Base-by-base conservation (phyloP, 2,329 filamentous ascomycete genomes). In the Ophiostoma fasciatum region DNA sequence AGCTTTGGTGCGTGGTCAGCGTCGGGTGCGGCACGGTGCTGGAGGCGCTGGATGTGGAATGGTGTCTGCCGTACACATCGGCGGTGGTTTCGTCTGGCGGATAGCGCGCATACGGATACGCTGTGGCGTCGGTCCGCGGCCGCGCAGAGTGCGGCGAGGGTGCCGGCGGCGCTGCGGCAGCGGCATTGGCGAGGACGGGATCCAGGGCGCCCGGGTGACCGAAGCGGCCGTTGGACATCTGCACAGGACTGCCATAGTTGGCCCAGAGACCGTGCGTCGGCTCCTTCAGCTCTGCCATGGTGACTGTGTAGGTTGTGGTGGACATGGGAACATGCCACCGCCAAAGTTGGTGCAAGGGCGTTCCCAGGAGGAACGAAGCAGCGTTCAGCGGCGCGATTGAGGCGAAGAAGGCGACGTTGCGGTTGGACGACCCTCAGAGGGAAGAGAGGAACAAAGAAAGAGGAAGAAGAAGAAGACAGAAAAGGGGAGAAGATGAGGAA, bases 251-350 rank as follows among this genome's bases (percentile, higher is more conserved):
- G 44, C 61, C 63, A 55, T 74, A 74, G 58, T 61, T 68, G 48
- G 67, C 60, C 70, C 70, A 74, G 48, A 74, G 56, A 54, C 61
- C 60, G 55, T 72, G 69, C 52, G 63, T 56, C 50, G 67, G 58
- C 56, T 74, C 70, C 63, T 72, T 72, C 60, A 74, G 54, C 54
- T 74, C 70, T 66, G 70, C 67, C 70, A 74, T 74, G 53, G 63
- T 69, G 52, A 66, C 64, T 60, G 68, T 65, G 56, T 73, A 71
- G 46, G 68, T 68, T 55, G 67, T 66, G 60, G 68, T 68, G 62
- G 69, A 71, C 67, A 73, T 73, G 64, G 58, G 65, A 61, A 52
- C 66, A 68, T 70, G 51, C 60, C 62, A 51, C 39, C 14, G 25
- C 23, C 17, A 40, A 38, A 29, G 28, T 8, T 25, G 22, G 8